phyloP scores from a whole-genome alignment of 2,329 filamentous ascomycete species.

The Epichloe brachyelytri region DNA sequence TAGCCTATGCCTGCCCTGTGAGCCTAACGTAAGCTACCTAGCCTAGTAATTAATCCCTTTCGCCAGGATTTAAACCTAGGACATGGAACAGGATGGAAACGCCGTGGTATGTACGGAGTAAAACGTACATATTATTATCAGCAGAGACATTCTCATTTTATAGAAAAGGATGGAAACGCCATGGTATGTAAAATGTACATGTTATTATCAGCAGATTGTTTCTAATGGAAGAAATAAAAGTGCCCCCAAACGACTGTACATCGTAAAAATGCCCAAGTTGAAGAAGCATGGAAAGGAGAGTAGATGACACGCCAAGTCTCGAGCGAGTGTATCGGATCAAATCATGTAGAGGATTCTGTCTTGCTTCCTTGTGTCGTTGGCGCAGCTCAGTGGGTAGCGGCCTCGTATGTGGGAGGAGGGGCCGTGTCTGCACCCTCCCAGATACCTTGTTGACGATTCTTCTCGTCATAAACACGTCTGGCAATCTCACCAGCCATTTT shows the following conservation, averaged over 20 bases:
- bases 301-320: neutral
- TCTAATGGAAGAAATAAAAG: conserved; percentile 2
- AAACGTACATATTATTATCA: too few species aligned
- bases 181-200: neutral
- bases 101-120: too few species aligned
- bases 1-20: too few species aligned
- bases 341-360: neutral
- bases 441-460: conserved; percentile 32
- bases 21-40: too few species aligned
- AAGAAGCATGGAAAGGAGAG: conserved; percentile 5
- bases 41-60: too few species aligned
- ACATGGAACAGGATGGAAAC: too few species aligned
- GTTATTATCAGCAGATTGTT: neutral
- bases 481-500: conserved; percentile 94
- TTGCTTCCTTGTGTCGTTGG: neutral
- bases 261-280: conserved; percentile 4
- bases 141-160: too few species aligned
- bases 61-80: too few species aligned
- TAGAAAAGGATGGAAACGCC: neutral
- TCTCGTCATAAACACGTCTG: conserved; percentile 75
- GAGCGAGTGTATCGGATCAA: neutral
- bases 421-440: conserved; percentile 41
- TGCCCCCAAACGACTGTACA: neutral
- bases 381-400: conserved; percentile 16
- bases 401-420: conserved; percentile 51